Evolutionary conservation across 768 basidiomycete species (phyloP).

Genomic region (button mushroom (Agaricus bisporus)): DNA sequence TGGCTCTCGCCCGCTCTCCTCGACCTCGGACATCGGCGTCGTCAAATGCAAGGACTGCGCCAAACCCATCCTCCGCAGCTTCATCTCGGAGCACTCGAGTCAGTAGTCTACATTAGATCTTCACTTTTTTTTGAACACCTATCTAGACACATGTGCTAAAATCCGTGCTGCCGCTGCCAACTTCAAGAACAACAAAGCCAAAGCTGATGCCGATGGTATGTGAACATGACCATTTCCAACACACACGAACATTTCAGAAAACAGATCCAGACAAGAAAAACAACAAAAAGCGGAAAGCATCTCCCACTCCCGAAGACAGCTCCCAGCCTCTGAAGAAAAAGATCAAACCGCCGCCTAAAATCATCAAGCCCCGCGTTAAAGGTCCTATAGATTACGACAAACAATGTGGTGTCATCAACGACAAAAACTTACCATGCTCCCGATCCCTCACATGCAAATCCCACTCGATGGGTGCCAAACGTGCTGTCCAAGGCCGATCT

Average conservation of each 20-base stretch:
- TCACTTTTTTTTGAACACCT: constrained; percentile 4
- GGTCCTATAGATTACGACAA: constrained; percentile 87
- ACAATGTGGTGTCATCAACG: constrained; percentile 97
- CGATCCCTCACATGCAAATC: constrained; percentile 97
- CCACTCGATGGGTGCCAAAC: constrained; percentile 95
- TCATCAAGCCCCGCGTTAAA: constrained; percentile 74
- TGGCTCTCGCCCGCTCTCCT: constrained; percentile 68
- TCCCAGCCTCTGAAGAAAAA: constrained; percentile 74
- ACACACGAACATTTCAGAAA: background rate
- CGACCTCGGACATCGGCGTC: constrained; percentile 51
- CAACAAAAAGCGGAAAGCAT: constrained; percentile 74
- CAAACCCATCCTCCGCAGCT: constrained; percentile 76
- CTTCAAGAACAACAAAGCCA: constrained; percentile 53
- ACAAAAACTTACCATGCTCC: constrained; percentile 87
- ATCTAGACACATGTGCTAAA: constrained; percentile 53
- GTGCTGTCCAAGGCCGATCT: constrained; percentile 83
- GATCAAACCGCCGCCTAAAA: constrained; percentile 57
- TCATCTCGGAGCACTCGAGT: constrained; percentile 74
- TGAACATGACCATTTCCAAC: background rate
- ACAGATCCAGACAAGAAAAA: constrained; percentile 34
- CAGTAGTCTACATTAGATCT: background rate
- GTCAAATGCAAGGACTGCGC: constrained; percentile 77
- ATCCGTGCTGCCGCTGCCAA: constrained; percentile 45
- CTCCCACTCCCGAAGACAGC: constrained; percentile 63
- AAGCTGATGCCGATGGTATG: constrained; percentile 43